Conservation (phyloP, 2,329 filamentous ascomycete genomes). For the Exophiala xenobiotica region DNA sequence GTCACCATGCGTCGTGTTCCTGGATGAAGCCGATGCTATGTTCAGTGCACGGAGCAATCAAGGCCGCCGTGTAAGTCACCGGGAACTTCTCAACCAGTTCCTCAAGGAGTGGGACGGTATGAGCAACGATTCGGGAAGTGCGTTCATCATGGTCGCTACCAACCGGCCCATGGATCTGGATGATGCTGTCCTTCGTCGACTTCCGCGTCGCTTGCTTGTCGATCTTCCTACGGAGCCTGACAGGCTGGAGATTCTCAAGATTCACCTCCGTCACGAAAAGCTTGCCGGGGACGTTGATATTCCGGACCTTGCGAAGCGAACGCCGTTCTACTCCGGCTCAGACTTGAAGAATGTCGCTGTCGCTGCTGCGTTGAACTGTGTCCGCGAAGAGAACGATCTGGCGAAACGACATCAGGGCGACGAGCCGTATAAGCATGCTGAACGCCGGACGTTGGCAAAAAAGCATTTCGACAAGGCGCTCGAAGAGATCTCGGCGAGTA, state of each 20-base stretch:
- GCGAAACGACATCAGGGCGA: slow-evolving; percentile 27
- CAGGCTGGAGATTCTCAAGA: slow-evolving; percentile 48
- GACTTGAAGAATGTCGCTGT: slow-evolving; percentile 54
- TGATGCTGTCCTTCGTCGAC: slow-evolving; percentile 52
- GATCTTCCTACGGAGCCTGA: slow-evolving; percentile 49
- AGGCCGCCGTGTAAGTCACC: slow-evolving; percentile 67
- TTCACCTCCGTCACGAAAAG: slow-evolving; percentile 50
- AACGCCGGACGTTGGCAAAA: slow-evolving; percentile 63
- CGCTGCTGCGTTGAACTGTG: slow-evolving; percentile 50
- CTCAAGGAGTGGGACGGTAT: slow-evolving; percentile 96
- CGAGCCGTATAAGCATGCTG: slow-evolving; percentile 61
- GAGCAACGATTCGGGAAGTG: slow-evolving; percentile 63
- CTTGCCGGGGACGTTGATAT: slow-evolving; percentile 45
- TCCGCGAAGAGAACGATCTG: slow-evolving; percentile 47
- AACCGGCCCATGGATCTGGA: slow-evolving; percentile 95
- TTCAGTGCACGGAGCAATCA: slow-evolving; percentile 71
- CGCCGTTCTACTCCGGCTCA: slow-evolving; percentile 52
- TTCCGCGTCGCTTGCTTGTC: slow-evolving; percentile 50
- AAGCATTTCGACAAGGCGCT: slow-evolving; percentile 83
- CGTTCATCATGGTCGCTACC: slow-evolving; percentile 97
- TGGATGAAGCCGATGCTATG: slow-evolving; percentile 93
- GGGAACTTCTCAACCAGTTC: slow-evolving; percentile 95
- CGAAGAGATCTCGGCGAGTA: slow-evolving; percentile 85
- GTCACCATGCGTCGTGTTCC: slow-evolving; percentile 88
- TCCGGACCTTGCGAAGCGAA: slow-evolving; percentile 44